Base-by-base conservation (phyloP, 169 alveolate genomes). In the Cryptosporidium sp. region DNA sequence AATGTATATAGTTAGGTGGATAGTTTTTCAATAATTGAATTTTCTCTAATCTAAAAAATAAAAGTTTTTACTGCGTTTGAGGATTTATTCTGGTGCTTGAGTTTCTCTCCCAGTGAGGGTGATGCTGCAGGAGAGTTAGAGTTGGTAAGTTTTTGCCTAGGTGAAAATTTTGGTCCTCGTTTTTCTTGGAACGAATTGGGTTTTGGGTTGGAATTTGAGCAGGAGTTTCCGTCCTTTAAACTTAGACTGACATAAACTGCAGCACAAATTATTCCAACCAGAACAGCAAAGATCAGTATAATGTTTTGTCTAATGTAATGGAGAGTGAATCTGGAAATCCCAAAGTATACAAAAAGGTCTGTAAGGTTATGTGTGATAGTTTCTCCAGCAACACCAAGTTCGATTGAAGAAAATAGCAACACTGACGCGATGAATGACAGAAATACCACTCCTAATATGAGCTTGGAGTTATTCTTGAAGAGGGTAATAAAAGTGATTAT, bases 351-450 rank as follows among this genome's bases (percentile, higher is more conserved):
- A 10, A 65, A 37, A n/a, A 65, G 23, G 43, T 65, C 71, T 12
- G 71, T 33, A 1, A 31, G 29, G 6, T 65, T 8, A 14, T 65
- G 71, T n/a, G 71, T 31, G 5, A 65, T 35, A 3, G 71, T n/a
- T 65, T 65, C 71, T 5, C 71, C 71, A 21, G 52, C 71, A n/a
- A 33, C 48, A 31, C 71, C 71, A 65, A 65, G 48, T 12, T 65
- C 71, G 5, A 65, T 65, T n/a, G 52, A 65, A 29, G 71, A 65
- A 33, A 65, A 65, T 16, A 65, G n/a, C 51, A 37, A 2, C 23
- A 65, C 29, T n/a, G 71, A 65, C 4, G 41, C 71, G 8, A 65
- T 65, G 29, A 65, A 65, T 14, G 71, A 65, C 2, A 37, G 50
- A 37, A 65, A 65, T 35, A 65, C 50, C 7, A 65, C 71, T 37